Evolutionary conservation across 495 filamentous ascomycete genomes (phyloP), one percentile per base, ranked within the genome.

Genomic region (Darksidea phi): DNA sequence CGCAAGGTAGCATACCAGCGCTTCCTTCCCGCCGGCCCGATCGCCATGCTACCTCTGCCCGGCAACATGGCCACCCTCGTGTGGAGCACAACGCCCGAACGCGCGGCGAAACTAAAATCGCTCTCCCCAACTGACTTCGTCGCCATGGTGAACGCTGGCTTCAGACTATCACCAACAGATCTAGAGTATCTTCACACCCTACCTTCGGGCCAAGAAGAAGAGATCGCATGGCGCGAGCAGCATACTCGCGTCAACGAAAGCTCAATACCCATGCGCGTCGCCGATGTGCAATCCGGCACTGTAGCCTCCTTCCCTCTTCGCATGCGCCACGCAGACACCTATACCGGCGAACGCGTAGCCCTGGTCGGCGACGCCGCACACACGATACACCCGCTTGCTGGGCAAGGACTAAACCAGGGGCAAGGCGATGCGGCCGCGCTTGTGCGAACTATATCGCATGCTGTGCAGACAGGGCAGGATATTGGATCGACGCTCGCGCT

Each of bases 341-440:
- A 98, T 74, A 89, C 91, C 59, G 88, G 86, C 1, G 88, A 94
- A 62, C 86, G 94, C 2, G 78, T 96, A 10, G 94, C 91, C 0
- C 82, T 98, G 0, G 83, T 97, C 37, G 94, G 92, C 58, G 94
- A 98, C 67, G 94, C 94, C 2, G 95, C 94, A 7, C 94, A 98
- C 71, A 92, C 91, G 24, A 85, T 95, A 66, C 94, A 98, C 71
- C 94, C 94, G 0, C 83, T 98, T 24, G 94, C 91, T 0, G 94
- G 94, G 5, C 94, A 97, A 71, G 94, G 94, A 0, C 81, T 98
- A 15, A 98, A 98, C 69, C 90, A 95, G 67, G 94, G 94, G 3
- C 84, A 96, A 55, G 90, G 83, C 17, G 94, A 98, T 71, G 86
- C 93, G 0, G 83, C 89, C 52, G 84, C 86, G 38, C 80, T 98